Evolutionary conservation across 2,329 filamentous ascomycete genomes (phyloP), one percentile per base, ranked within the genome.

Genomic region (Apiospora pterosperma): DNA sequence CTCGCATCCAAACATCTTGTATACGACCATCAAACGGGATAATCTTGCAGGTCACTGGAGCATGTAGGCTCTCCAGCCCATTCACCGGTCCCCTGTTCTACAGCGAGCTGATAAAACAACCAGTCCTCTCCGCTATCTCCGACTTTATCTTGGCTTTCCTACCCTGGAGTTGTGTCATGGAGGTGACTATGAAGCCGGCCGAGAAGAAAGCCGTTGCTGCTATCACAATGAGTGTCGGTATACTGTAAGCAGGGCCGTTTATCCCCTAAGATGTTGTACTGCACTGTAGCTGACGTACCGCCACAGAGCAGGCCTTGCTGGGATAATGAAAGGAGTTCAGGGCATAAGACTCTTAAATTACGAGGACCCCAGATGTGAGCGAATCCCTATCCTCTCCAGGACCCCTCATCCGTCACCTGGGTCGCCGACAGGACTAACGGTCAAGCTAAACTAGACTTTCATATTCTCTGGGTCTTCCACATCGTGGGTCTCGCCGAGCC

Each of bases 91-190:
- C 5, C 21, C 7, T 12, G 14, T 36, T 31, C n/a, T 41, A 34
- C 16, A 11, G 5, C 12, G n/a, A 19, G 31, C 36, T 60, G 10
- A 60, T 14, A 6, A 25, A 31, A 21, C 4, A 7, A 5, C 28
- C 21, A 60, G 59, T 28, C 3, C 36, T 60, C 36, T 75, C 73
- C 8, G 73, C 69, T 0, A 36, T 69, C 14, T 68, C 75, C 58
- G 78, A 80, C 39, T 75, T 80, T 19, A 69, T 77, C 23, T 70
- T 80, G 1, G 76, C 78, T 1, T 61, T 73, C 2, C 67, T 80
- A 28, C 78, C 78, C 1, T 80, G 77, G 78, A 67, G 72, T 10
- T 74, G 78, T 62, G 72, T 79, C 21, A 72, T 71, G 69, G 70
- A 74, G 14, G 65, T 79, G 4, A 72, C 76, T 14, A 78, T 80